Evolutionary conservation across 306 rosid species (phyloP).

Genomic region (Gynostemma pentaphyllum): DNA sequence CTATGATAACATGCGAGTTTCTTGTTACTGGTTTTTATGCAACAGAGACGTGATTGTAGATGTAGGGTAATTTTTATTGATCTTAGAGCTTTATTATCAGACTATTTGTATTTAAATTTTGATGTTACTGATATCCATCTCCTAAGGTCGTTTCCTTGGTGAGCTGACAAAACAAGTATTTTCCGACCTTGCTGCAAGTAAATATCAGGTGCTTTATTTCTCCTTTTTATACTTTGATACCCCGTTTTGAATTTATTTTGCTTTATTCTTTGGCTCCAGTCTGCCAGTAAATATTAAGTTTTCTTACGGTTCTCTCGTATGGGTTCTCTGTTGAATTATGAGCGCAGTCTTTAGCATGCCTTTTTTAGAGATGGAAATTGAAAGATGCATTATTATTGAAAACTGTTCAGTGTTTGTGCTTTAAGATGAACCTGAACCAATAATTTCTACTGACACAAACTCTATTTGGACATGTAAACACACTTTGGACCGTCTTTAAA

Average conservation of each 20-base stretch:
- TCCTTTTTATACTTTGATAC: conserved; percentile 4
- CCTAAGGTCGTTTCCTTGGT: conserved; percentile 82
- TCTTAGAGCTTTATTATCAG: neutral
- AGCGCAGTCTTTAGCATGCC: neutral
- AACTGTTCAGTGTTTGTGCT: neutral
- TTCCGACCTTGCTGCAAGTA: conserved; percentile 82
- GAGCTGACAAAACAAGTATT: conserved; percentile 93
- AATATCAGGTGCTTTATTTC: conserved; percentile 70
- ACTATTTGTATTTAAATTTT: neutral
- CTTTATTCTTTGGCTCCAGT: neutral
- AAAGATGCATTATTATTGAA: no score
- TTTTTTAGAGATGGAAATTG: neutral
- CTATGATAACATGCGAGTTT: neutral
- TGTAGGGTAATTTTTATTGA: neutral
- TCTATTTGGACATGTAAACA: no score
- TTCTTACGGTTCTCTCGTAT: neutral
- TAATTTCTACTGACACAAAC: no score
- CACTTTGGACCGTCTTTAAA: no score
- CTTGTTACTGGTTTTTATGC: neutral
- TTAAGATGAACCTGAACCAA: neutral
- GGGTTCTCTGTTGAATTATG: neutral
- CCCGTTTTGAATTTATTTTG: neutral
- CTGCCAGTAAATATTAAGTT: neutral
- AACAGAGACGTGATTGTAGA: neutral
- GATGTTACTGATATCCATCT: neutral